Evolutionary conservation across 345 rosid species (phyloP), one percentile per base, ranked within the genome.

Genomic region (Tarenaya hassleriana): DNA sequence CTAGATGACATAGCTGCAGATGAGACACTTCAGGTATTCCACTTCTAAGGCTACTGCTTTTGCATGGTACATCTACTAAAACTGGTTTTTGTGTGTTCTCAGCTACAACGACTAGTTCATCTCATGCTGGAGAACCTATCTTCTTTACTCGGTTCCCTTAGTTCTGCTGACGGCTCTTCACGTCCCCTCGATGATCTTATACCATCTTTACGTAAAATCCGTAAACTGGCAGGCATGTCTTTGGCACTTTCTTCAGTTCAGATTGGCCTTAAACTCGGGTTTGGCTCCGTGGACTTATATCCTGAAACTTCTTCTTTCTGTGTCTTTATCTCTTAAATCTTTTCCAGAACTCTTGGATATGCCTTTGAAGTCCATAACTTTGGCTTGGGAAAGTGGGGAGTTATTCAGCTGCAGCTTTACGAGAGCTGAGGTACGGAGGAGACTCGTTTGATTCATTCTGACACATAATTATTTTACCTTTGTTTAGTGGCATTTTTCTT

Each of bases 1-100:
- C 65, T 92, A 48, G 98, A 92, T 63, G 98, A 92, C 66, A 77
- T 92, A 76, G 97, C 98, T 19, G 97, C 98, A 9, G 98, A 92
- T 55, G 98, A 92, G 74, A 88, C 98, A 49, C 72, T 85, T 52
- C 88, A 83, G 91, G 98, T 83, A 55, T 5, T 24, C 5, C 2
- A 24, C 44, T 43, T 31, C 41, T 17, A 52, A 13, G 47, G 29
- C 24, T 33, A 35, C 17, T n/a, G 37, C 5, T 60, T 54, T 19
- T 34, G 34, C 16, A 34, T 42, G 20, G 13, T 34, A 60, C 34
- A 24, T 41, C 17, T 60, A 16, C 34, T 40, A 37, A 50, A 8
- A n/a, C 11, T 10, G 31, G 41, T 11, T 39, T 52, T 48, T 55
- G 43, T 42, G 62, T 66, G 50, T 66, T 42, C 39, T 14, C 86